Percentiles rank a stretch among this genome's conserved stretches.
These are phyloP conservation scores for Diaporthe nobilis DNA, from an alignment of 2,329 filamentous ascomycete genomes.

Conservation along the genomic window DNA sequence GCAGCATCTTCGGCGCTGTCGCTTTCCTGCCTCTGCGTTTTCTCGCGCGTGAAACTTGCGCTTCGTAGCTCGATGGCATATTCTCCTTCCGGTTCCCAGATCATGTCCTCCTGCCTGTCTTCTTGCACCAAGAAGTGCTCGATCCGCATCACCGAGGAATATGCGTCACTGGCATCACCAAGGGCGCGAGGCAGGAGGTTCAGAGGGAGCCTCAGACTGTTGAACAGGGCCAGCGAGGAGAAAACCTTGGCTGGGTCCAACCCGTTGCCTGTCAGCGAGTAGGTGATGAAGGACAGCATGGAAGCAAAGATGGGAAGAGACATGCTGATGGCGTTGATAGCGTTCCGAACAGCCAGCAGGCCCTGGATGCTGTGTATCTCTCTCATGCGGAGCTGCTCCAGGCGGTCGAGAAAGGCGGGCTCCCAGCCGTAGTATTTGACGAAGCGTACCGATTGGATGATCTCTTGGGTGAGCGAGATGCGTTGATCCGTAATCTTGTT, in stretches of 20 bases:
- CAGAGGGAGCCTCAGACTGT: conserved; percentile 88
- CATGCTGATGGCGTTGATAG: conserved; percentile 86
- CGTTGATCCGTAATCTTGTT: conserved; percentile 96
- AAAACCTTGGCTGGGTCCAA: conserved; percentile 86
- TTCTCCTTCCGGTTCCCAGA: conserved; percentile 67
- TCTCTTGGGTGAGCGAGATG: conserved; percentile 92
- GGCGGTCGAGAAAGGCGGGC: conserved; percentile 82
- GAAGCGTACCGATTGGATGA: conserved; percentile 89
- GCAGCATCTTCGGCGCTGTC: conserved; percentile 54
- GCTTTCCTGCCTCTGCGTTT: conserved; percentile 52
- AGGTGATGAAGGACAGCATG: conserved; percentile 94
- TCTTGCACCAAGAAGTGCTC: conserved; percentile 90
- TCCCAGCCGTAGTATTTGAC: conserved; percentile 99
- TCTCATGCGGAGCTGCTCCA: conserved; percentile 79
- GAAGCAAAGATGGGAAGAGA: conserved; percentile 93
- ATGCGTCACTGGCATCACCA: conserved; percentile 90
- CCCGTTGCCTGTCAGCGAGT: conserved; percentile 74
- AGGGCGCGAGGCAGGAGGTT: conserved; percentile 91
- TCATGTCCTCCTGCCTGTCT: conserved; percentile 82
- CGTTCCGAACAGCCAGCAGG: conserved; percentile 86
- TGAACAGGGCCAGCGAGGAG: conserved; percentile 94
- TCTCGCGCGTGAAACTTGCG: conserved; percentile 91
- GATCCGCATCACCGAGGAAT: conserved; percentile 86
- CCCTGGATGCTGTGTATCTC: conserved; percentile 89
- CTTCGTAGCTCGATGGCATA: conserved; percentile 79